Evolutionary conservation across 345 rosid species (phyloP), one percentile per base, ranked within the genome.

Genomic region (Linum usitatissimum): DNA sequence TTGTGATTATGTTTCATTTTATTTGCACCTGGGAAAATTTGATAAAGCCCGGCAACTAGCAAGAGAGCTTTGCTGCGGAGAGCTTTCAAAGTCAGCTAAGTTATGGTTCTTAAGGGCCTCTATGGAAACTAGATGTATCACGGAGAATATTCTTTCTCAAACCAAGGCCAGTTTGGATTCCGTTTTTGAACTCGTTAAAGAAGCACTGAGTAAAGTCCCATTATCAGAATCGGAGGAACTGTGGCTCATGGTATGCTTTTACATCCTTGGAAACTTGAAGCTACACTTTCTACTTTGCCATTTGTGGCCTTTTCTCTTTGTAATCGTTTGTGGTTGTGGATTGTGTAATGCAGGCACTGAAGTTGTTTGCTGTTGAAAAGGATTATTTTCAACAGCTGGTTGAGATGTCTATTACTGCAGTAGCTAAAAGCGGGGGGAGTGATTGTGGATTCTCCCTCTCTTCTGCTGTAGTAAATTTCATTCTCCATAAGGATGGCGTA

Each of bases 161-260:
- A 83, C 68, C 56, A 77, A 83, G 39, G 77, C 67, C 73, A 93
- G 87, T 39, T 53, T 80, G 68, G 71, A 30, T 14, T 70, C 81
- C 39, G 53, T 75, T 21, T 84, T 90, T 69, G 80, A 69, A 63
- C 86, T 90, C 57, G 63, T 87, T 40, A 70, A 66, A 63, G 73
- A 70, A 19, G 78, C 75, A 64, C 70, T 90, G 75, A 70, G 65
- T 5, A 86, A 77, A 70, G 76, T 72, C 64, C 56, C 88, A 9
- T 57, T 80, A 51, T 65, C 84, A 18, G 81, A 86, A 77, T 83
- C 97, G 54, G 91, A 83, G 75, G 77, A 80, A 76, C 73, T 90
- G 77, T 93, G 99, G 99, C 66, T 70, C 28, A 73, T 81, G 96
- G 99, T 90, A 83, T 59, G 79, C 67, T 70, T 42, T 13, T 42